Evolutionary conservation across 306 rosid genomes (phyloP).

Genomic region (Echinosophora koreensis): DNA sequence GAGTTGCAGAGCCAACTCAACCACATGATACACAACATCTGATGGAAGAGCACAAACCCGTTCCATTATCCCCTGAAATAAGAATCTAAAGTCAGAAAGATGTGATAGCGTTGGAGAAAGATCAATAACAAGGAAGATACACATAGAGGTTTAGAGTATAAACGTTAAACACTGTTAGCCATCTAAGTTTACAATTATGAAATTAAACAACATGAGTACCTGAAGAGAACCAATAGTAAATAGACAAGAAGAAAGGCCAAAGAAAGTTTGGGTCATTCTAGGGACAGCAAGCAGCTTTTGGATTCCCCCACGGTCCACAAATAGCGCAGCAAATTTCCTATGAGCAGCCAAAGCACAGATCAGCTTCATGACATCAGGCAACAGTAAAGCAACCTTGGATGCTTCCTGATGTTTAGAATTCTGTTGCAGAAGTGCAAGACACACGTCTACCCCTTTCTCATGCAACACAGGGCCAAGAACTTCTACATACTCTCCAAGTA

Average conservation of each 20-base stretch:
- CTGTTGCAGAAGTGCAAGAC: conserved; percentile 84
- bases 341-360: conserved; percentile 98
- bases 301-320: conserved; percentile 98
- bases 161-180: conserved; percentile 12
- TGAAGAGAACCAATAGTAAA: conserved; percentile 95
- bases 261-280: conserved; percentile 78
- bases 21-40: conserved; percentile 78
- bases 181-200: conserved; percentile 18
- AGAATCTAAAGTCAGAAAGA: conserved; percentile 36
- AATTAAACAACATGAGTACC: conserved; percentile 55
- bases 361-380: conserved; percentile 97
- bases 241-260: conserved; percentile 93
- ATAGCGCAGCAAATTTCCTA: conserved; percentile 91
- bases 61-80: conserved; percentile 90
- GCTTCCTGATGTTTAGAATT: conserved; percentile 75
- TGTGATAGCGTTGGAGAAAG: no score
- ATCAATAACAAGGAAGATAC: not conserved
- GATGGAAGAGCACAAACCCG: conserved; percentile 98
- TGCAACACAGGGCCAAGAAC: conserved; percentile 98
- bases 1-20: conserved; percentile 91
- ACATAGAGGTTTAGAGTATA: not conserved
- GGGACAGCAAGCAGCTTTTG: conserved; percentile 95
- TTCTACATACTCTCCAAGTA: conserved; percentile 96
- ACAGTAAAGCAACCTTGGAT: conserved; percentile 68
- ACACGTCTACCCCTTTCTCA: conserved; percentile 95